Conservation (phyloP, 2,329 filamentous ascomycete species). For the Dothistroma septosporum region DNA sequence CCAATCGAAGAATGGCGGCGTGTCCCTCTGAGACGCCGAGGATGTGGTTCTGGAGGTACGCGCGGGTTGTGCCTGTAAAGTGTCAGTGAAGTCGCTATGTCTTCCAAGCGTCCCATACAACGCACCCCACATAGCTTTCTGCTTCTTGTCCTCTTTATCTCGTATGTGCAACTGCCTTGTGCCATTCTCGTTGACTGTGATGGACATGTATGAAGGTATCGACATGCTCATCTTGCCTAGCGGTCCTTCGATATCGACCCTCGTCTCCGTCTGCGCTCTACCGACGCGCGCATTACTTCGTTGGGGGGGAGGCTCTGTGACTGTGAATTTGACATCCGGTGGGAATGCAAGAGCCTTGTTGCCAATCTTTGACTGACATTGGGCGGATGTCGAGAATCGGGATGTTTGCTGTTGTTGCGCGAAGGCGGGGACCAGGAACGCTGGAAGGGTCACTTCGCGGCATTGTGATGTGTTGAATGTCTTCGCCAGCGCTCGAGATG, state of each 20-base stretch:
- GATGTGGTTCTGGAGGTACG: slow-evolving; percentile 85
- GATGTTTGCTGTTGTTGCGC: slow-evolving; percentile 38
- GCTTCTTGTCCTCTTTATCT: slow-evolving; percentile 64
- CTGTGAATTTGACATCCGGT: slow-evolving; percentile 70
- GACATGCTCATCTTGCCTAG: slow-evolving; percentile 72
- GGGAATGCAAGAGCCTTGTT: slow-evolving; percentile 75
- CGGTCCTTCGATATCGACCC: slow-evolving; percentile 74
- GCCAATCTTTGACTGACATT: slow-evolving; percentile 76
- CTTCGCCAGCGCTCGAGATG: slow-evolving; percentile 22
- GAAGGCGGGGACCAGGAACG: slow-evolving; percentile 71
- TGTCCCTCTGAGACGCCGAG: slow-evolving; percentile 95
- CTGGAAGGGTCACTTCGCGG: slow-evolving; percentile 47
- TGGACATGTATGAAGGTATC: slow-evolving; percentile 72
- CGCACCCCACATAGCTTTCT: slow-evolving; percentile 95
- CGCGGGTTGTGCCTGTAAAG: slow-evolving; percentile 74
- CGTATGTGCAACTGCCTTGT: slow-evolving; percentile 67
- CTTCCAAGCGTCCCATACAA: slow-evolving; percentile 14
- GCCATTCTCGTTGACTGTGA: slow-evolving; percentile 63
- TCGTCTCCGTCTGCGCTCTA: slow-evolving; percentile 58
- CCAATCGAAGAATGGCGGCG: slow-evolving; percentile 83
- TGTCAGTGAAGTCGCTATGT: neutral
- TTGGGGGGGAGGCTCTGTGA: slow-evolving; percentile 58
- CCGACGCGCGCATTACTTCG: slow-evolving; percentile 56
- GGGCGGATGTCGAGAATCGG: slow-evolving; percentile 69
- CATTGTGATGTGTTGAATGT: slow-evolving; percentile 12